These are phyloP conservation scores for Hydnomerulius pinastri DNA, from an alignment of 768 basidiomycete genomes.

Conservation along the genomic window DNA sequence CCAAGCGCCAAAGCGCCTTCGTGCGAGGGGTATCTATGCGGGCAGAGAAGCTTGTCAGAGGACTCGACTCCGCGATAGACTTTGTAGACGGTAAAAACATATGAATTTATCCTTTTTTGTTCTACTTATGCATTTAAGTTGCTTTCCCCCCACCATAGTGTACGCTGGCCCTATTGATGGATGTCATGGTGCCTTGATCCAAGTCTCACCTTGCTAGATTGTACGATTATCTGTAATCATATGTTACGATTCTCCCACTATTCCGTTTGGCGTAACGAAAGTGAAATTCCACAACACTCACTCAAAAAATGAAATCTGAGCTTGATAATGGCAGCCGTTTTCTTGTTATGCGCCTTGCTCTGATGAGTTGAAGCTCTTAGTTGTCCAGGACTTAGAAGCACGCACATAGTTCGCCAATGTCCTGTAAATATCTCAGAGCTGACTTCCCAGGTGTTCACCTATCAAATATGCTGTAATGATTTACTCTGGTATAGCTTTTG, in stretches of 20 bases:
- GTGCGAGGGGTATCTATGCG: conserved; percentile 36
- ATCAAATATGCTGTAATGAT: too few species aligned
- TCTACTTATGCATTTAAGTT: neutral
- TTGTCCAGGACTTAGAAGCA: too few species aligned
- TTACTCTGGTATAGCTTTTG: too few species aligned
- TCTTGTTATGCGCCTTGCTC: too few species aligned
- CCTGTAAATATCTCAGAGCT: too few species aligned
- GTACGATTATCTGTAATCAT: neutral
- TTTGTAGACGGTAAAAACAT: conserved; percentile 37
- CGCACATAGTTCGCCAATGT: too few species aligned
- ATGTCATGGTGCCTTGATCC: neutral
- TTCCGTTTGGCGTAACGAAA: neutral
- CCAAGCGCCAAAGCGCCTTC: conserved; percentile 31
- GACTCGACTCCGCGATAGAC: conserved; percentile 42
- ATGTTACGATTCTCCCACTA: neutral
- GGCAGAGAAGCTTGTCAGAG: conserved; percentile 38
- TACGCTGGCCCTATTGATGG: neutral
- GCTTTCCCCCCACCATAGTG: neutral
- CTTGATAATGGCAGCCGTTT: too few species aligned
- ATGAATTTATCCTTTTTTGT: neutral
- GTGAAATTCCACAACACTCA: too few species aligned
- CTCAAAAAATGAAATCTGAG: too few species aligned
- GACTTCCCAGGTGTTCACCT: too few species aligned
- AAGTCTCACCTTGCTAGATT: neutral
- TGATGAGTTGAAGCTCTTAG: too few species aligned